Conservation (phyloP, 1,139 yeast species). For the Debaryomyces fabryi region DNA sequence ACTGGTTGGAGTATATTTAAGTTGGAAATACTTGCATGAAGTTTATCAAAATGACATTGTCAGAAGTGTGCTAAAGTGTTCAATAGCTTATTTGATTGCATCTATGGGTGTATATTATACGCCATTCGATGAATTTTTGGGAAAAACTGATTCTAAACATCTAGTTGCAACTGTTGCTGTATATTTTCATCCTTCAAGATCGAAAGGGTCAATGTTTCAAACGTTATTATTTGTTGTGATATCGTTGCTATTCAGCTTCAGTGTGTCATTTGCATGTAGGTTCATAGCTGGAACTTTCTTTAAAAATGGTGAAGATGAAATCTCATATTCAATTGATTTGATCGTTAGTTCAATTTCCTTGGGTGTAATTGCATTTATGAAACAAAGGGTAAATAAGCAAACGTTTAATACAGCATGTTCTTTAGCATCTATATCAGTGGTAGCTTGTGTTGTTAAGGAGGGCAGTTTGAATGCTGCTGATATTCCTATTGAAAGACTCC, state of each 20-base stretch:
- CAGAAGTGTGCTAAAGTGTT: constrained; percentile 58
- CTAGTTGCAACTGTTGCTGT: constrained; percentile 82
- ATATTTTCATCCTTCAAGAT: constrained; percentile 80
- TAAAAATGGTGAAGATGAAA: constrained; percentile 48
- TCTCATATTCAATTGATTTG: constrained; percentile 61
- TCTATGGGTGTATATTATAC: constrained; percentile 75
- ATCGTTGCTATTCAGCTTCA: constrained; percentile 58
- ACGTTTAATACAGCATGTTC: constrained; percentile 84
- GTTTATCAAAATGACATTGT: constrained; percentile 21
- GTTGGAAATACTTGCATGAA: not conserved
- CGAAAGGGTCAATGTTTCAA: constrained; percentile 82
- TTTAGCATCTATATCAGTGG: constrained; percentile 70
- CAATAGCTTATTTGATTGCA: constrained; percentile 72
- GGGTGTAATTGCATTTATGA: constrained; percentile 69
- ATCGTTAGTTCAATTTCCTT: constrained; percentile 56
- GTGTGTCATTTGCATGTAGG: constrained; percentile 59
- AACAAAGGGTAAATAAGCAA: constrained; percentile 65
- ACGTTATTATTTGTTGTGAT: constrained; percentile 62
- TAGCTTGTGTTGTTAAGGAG: constrained; percentile 76
- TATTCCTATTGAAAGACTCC: constrained; percentile 59
- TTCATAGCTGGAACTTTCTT: constrained; percentile 51
- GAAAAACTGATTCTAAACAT: constrained; percentile 76
- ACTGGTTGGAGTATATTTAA: not conserved
- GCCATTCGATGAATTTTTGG: constrained; percentile 56
- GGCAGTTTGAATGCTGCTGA: constrained; percentile 65